phyloP scores from a whole-genome alignment of 2,329 filamentous ascomycete genomes.

The Ascosphaera apis region DNA sequence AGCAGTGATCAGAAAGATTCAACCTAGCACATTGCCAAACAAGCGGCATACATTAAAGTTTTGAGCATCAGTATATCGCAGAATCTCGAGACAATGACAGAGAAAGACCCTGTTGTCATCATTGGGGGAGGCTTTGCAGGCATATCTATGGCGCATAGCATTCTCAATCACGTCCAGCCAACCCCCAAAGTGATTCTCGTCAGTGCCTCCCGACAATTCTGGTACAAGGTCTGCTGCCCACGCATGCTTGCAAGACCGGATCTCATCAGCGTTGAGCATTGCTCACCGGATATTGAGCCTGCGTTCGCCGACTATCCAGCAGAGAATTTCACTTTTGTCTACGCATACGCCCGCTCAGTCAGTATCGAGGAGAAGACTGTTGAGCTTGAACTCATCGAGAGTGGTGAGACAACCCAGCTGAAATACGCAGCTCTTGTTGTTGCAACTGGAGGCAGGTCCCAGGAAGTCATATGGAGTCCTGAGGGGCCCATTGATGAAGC shows the following conservation, averaged over 20 bases:
- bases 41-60: too few relatives aligned
- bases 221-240: conserved; percentile 23
- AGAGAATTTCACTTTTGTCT: conserved; percentile 19
- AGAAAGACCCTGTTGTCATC: conserved; percentile 17
- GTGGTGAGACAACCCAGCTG: conserved; percentile 7
- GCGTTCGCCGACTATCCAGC: conserved; percentile 19
- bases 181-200: conserved; percentile 22
- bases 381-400: conserved; percentile 1
- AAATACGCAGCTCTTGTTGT: conserved; percentile 25
- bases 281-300: conserved; percentile 9
- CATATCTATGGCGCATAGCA: conserved; percentile 28
- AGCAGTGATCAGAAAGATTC: too few relatives aligned
- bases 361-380: conserved; percentile 6
- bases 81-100: background rate
- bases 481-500: conserved; percentile 23
- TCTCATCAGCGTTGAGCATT: conserved; percentile 9
- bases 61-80: too few relatives aligned
- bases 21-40: too few relatives aligned
- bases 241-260: conserved; percentile 25
- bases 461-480: conserved; percentile 11
- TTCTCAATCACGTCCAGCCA: conserved; percentile 29
- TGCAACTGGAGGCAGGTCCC: conserved; percentile 20
- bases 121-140: conserved; percentile 32
- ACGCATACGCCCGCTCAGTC: conserved; percentile 20
- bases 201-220: conserved; percentile 18